These are phyloP conservation scores for Aspergillus sergii DNA, from an alignment of 2,329 filamentous ascomycete species.

Conservation along the genomic window DNA sequence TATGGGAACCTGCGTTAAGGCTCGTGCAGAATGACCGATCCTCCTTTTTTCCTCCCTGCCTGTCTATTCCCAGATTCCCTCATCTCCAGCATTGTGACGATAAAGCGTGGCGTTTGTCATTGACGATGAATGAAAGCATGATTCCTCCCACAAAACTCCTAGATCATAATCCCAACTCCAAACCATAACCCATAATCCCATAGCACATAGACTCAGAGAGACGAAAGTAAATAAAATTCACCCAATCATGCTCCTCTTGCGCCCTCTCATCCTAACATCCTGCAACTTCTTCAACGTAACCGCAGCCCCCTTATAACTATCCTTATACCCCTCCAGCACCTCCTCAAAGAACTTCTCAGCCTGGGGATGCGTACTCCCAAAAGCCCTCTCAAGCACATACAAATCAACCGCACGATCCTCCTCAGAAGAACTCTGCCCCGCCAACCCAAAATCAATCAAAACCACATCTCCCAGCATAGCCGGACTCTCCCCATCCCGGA, in stretches of 20 bases:
- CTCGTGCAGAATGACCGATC: constrained; percentile 21
- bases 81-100: constrained; percentile 7
- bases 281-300: constrained; percentile 79
- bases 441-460: constrained; percentile 92
- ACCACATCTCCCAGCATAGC: constrained; percentile 72
- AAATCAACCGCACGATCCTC: constrained; percentile 95
- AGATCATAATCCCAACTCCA: not conserved
- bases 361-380: constrained; percentile 89
- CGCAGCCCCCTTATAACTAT: constrained; percentile 73
- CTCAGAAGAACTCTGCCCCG: constrained; percentile 76
- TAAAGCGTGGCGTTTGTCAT: constrained; percentile 28
- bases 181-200: not conserved
- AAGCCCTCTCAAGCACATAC: constrained; percentile 92
- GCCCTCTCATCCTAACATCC: constrained; percentile 88
- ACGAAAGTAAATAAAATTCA: constrained; percentile 46
- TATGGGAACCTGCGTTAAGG: constrained; percentile 54
- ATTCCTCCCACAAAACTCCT: not conserved
- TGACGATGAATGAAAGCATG: constrained; percentile 14
- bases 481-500: constrained; percentile 23
- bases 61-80: not conserved
- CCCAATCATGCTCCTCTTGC: constrained; percentile 97
- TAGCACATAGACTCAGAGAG: not conserved
- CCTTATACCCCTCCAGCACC: constrained; percentile 73
- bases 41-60: constrained; percentile 9
- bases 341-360: constrained; percentile 76